Base-by-base conservation (phyloP, 75 land plant species). In the Pinus albicaulis region DNA sequence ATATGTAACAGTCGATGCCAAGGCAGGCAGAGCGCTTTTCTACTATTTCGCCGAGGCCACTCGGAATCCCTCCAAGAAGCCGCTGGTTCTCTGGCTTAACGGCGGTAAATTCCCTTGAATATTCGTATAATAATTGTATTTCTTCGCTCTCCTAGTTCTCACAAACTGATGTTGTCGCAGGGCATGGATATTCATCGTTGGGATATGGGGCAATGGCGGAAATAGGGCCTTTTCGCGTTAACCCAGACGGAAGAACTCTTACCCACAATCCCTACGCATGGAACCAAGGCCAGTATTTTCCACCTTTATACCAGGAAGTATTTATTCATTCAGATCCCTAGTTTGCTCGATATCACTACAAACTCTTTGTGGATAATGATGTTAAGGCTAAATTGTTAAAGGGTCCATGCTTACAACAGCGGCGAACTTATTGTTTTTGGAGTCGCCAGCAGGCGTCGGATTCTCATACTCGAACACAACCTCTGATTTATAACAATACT, bases 171-270 rank as follows among this genome's bases (percentile, higher is more conserved):
- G 59, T 17, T 13, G 20, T 41, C 7, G 44, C 87, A 93, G 94
- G 94, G 12, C 94, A 92, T 2, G 94, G 92, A 13, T 92, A 92
- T 74, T 92, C 94, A 0, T 92, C 94, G 11, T 63, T 92, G 22
- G 92, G 90, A 76, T 56, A 19, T 59, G 94, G 94, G 48, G 94
- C 92, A 14, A 80, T 92, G 80, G 73, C 78, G 23, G 94, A 92
- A 74, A 74, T 90, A 10, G 94, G 94, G 4, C 94, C 94, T 2
- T 92, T 90, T 66, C 80, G 82, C 52, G 87, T 88, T 72, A 68
- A 80, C 41, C 66, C 86, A 1, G 88, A 91, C 78, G 99, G 91
- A 60, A 80, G 36, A 59, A 89, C 91, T 0, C 91, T 96, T n/a
- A 83, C 52, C 79, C 7, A 57, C 16, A 96, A 93, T 79, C 73